Conservation (phyloP, 345 rosid genomes). For the Lenwebbia sp. region DNA sequence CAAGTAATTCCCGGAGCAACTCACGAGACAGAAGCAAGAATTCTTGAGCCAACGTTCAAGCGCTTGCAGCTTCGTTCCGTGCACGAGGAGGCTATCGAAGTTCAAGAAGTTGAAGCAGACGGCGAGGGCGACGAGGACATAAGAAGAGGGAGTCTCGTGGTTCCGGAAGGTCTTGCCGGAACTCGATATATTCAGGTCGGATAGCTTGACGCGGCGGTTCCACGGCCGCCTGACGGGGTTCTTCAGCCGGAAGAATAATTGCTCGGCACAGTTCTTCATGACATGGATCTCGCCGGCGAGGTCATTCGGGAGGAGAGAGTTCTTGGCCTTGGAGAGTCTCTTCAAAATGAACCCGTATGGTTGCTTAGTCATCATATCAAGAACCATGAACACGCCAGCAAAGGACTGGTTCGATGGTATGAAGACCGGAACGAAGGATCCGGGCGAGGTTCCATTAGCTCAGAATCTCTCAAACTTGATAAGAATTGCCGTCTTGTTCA, state of each 20-base stretch:
- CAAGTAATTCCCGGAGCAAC: background rate
- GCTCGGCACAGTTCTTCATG: slow-evolving; percentile 62
- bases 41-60: slow-evolving; percentile 1
- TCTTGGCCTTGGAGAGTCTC: slow-evolving; percentile 47
- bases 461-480: slow-evolving; percentile 74
- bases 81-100: slow-evolving; percentile 8
- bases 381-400: slow-evolving; percentile 54
- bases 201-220: slow-evolving; percentile 25
- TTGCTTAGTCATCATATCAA: slow-evolving; percentile 57
- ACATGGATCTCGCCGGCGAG: slow-evolving; percentile 62
- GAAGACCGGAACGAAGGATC: slow-evolving; percentile 52
- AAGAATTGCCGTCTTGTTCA: slow-evolving; percentile 53
- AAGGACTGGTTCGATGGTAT: slow-evolving; percentile 46
- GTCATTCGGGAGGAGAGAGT: slow-evolving; percentile 41
- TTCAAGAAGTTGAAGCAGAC: background rate
- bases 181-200: slow-evolving; percentile 39
- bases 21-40: background rate
- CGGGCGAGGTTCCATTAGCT: slow-evolving; percentile 57
- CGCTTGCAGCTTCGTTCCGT: slow-evolving; percentile 15
- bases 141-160: slow-evolving; percentile 34
- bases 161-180: slow-evolving; percentile 25
- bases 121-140: background rate
- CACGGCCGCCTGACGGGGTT: slow-evolving; percentile 38
- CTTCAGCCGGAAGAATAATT: slow-evolving; percentile 17
- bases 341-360: slow-evolving; percentile 56